phyloP scores from a whole-genome alignment of 2,329 filamentous ascomycete species.

The Fusarium staphyleae region DNA sequence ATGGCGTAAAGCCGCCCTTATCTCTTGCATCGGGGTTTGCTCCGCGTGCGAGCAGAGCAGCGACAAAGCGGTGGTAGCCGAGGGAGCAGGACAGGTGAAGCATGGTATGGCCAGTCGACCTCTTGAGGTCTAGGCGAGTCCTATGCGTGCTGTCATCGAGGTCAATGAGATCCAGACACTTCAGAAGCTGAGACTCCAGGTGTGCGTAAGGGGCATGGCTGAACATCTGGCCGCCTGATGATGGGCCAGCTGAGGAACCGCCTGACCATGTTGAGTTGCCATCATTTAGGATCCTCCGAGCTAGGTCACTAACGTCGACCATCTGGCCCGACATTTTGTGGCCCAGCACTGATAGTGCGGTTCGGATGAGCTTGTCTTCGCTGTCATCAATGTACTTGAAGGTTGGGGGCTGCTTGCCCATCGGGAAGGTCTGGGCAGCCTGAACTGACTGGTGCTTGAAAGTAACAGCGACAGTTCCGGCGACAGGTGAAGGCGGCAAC shows the following conservation, averaged over 20 bases:
- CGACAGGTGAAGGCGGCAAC: slow-evolving; percentile 71
- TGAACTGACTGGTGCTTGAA: slow-evolving; percentile 63
- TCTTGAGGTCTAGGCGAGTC: slow-evolving; percentile 70
- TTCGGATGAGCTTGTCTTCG: slow-evolving; percentile 71
- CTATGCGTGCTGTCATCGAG: slow-evolving; percentile 75
- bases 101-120: slow-evolving; percentile 77
- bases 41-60: slow-evolving; percentile 78
- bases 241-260: slow-evolving; percentile 48
- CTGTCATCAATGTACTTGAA: slow-evolving; percentile 81
- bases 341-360: slow-evolving; percentile 69
- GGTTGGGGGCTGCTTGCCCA: slow-evolving; percentile 53
- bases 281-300: slow-evolving; percentile 64
- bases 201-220: slow-evolving; percentile 56
- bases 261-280: slow-evolving; percentile 57
- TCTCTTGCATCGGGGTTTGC: slow-evolving; percentile 78
- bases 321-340: slow-evolving; percentile 70
- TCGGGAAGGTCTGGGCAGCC: slow-evolving; percentile 46
- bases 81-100: slow-evolving; percentile 80
- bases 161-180: slow-evolving; percentile 79
- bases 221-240: slow-evolving; percentile 55
- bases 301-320: slow-evolving; percentile 67
- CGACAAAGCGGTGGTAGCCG: slow-evolving; percentile 77
- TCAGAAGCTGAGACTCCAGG: slow-evolving; percentile 73
- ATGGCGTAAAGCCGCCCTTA: slow-evolving; percentile 79
- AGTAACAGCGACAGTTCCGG: slow-evolving; percentile 74